Percentiles rank a stretch among this genome's conserved stretches.
phyloP scores from a whole-genome alignment of 768 basidiomycete genomes.

The Myochromella boudieri region DNA sequence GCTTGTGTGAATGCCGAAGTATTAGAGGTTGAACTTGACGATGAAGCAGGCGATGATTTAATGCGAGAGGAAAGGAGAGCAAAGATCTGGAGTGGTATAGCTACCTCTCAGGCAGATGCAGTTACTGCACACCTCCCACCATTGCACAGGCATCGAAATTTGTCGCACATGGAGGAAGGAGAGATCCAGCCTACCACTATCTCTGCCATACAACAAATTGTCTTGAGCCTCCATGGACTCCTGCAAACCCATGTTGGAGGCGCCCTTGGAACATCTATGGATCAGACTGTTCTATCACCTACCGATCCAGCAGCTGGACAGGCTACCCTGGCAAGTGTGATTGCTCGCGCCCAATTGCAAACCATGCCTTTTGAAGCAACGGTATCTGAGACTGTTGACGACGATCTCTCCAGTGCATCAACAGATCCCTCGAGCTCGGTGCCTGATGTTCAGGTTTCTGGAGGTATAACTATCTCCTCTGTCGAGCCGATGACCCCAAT shows the following conservation, averaged over 20 bases:
- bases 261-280: conserved; percentile 45
- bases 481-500: conserved; percentile 20
- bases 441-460: not conserved
- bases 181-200: conserved; percentile 54
- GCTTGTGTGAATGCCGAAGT: conserved; percentile 58
- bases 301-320: conserved; percentile 54
- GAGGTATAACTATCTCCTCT: not conserved
- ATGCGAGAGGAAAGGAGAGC: conserved; percentile 60
- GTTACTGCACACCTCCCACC: conserved; percentile 17
- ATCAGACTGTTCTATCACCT: conserved; percentile 26
- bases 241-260: conserved; percentile 59
- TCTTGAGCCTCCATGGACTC: conserved; percentile 54
- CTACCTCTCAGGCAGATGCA: conserved; percentile 37
- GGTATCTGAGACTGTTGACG: not conserved
- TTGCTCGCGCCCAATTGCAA: conserved; percentile 67
- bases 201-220: conserved; percentile 46
- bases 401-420: not conserved
- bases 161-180: conserved; percentile 53
- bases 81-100: conserved; percentile 64
- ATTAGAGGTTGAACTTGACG: conserved; percentile 55
- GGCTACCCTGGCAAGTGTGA: conserved; percentile 69
- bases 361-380: conserved; percentile 25
- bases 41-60: conserved; percentile 41
- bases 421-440: not conserved
- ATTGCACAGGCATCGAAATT: conserved; percentile 24